Conservation (phyloP, 1,139 yeast species). For the Hansenula lynferdii region DNA sequence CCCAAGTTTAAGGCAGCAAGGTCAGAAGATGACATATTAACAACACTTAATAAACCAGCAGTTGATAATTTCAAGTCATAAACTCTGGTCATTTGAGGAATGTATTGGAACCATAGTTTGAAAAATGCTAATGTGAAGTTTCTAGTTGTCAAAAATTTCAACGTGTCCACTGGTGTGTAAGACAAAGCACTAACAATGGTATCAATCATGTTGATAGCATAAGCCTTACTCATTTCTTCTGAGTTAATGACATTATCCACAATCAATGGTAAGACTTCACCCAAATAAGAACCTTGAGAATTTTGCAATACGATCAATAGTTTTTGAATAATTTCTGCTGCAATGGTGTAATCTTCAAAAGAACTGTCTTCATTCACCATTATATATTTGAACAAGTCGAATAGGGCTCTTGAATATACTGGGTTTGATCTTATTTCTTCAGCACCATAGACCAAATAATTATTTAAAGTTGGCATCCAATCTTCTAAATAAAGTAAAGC, state of each 20-base stretch:
- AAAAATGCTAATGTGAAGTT: slow-evolving; percentile 49
- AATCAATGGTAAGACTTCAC: slow-evolving; percentile 23
- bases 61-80: slow-evolving; percentile 76
- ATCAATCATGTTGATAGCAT: slow-evolving; percentile 55
- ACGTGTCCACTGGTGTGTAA: slow-evolving; percentile 52
- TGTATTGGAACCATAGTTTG: slow-evolving; percentile 59
- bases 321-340: slow-evolving; percentile 29
- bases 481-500: slow-evolving; percentile 67
- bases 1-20: slow-evolving; percentile 25
- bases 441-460: slow-evolving; percentile 71
- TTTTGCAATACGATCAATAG: slow-evolving; percentile 27
- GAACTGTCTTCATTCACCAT: slow-evolving; percentile 24
- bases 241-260: slow-evolving; percentile 22
- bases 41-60: slow-evolving; percentile 59
- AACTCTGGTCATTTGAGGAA: slow-evolving; percentile 62
- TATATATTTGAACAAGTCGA: slow-evolving; percentile 31
- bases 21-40: slow-evolving; percentile 26
- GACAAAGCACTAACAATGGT: slow-evolving; percentile 64
- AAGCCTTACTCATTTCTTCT: slow-evolving; percentile 30
- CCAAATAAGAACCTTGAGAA: slow-evolving; percentile 22
- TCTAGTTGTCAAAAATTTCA: slow-evolving; percentile 46
- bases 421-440: slow-evolving; percentile 24
- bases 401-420: slow-evolving; percentile 28
- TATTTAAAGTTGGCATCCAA: slow-evolving; percentile 67
- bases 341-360: slow-evolving; percentile 18